Conservation (phyloP, 2,329 filamentous ascomycete genomes). For the Xylariaceae sp. region DNA sequence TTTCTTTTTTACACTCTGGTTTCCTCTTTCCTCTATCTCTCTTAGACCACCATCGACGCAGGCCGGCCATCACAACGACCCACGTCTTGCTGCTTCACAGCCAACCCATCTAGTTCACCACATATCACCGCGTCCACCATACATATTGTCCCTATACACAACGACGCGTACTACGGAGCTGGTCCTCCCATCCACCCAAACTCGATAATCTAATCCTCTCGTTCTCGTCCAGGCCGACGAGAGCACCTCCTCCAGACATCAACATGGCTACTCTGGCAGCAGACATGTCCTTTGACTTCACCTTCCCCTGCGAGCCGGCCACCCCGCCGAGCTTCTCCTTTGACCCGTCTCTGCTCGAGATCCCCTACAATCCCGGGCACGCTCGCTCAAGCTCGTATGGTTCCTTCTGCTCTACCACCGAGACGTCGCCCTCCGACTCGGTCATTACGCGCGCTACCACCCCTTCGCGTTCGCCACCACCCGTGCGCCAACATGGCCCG, state of each 20-base stretch:
- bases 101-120: slow-evolving; percentile 8
- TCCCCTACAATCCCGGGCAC: slow-evolving; percentile 47
- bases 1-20: slow-evolving; percentile 16
- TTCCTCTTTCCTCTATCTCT: slow-evolving; percentile 16
- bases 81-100: slow-evolving; percentile 19
- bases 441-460: slow-evolving; percentile 62
- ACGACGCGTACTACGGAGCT: slow-evolving; percentile 17
- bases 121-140: slow-evolving; percentile 10
- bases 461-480: slow-evolving; percentile 56
- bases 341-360: slow-evolving; percentile 49
- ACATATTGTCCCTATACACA: slow-evolving; percentile 11
- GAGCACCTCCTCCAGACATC: slow-evolving; percentile 14
- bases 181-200: slow-evolving; percentile 19
- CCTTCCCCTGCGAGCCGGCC: slow-evolving; percentile 43
- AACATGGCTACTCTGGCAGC: slow-evolving; percentile 49
- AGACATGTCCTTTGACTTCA: slow-evolving; percentile 55
- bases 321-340: slow-evolving; percentile 47
- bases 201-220: slow-evolving; percentile 21
- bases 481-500: slow-evolving; percentile 71
- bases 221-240: slow-evolving; percentile 21
- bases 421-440: slow-evolving; percentile 59
- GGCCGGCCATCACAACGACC: slow-evolving; percentile 16
- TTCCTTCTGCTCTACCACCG: slow-evolving; percentile 56
- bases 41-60: slow-evolving; percentile 21
- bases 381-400: slow-evolving; percentile 57